These are phyloP conservation scores for Metschnikowia chrysomelidarum DNA, from an alignment of 805 yeast species.

Conservation along the genomic window DNA sequence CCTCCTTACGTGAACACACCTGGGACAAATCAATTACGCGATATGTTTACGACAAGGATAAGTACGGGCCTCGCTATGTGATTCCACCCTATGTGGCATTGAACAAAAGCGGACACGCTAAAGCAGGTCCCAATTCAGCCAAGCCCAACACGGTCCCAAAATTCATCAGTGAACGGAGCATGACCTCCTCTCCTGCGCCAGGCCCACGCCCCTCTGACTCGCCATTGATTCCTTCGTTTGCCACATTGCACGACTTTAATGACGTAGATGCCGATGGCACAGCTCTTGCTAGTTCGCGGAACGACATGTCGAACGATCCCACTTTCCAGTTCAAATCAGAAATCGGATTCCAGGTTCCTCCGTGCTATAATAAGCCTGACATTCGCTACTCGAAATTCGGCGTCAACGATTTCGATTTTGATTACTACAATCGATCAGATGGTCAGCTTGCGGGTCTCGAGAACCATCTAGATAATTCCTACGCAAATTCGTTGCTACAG, in stretches of 20 bases:
- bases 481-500: slow-evolving; percentile 72
- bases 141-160: slow-evolving; percentile 37
- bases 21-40: slow-evolving; percentile 18
- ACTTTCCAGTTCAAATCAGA: slow-evolving; percentile 23
- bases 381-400: slow-evolving; percentile 88
- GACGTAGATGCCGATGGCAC: slow-evolving; percentile 13
- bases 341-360: slow-evolving; percentile 47
- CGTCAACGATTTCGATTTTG: slow-evolving; percentile 90
- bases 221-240: slow-evolving; percentile 10
- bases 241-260: slow-evolving; percentile 11
- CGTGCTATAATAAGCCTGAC: slow-evolving; percentile 70
- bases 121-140: slow-evolving; percentile 12
- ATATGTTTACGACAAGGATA: slow-evolving; percentile 50
- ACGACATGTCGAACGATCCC: slow-evolving; percentile 9
- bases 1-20: slow-evolving; percentile 1
- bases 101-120: slow-evolving; percentile 16
- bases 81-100: slow-evolving; percentile 42
- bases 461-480: slow-evolving; percentile 75
- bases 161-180: slow-evolving; percentile 55
- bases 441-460: slow-evolving; percentile 75
- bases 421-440: slow-evolving; percentile 68
- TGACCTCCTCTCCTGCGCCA: slow-evolving; percentile 16
- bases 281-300: slow-evolving; percentile 10
- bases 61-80: slow-evolving; percentile 56
- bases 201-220: slow-evolving; percentile 9